Evolutionary conservation across 2,329 filamentous ascomycete genomes (phyloP).

Genomic region (Annulohypoxylon truncatum): DNA sequence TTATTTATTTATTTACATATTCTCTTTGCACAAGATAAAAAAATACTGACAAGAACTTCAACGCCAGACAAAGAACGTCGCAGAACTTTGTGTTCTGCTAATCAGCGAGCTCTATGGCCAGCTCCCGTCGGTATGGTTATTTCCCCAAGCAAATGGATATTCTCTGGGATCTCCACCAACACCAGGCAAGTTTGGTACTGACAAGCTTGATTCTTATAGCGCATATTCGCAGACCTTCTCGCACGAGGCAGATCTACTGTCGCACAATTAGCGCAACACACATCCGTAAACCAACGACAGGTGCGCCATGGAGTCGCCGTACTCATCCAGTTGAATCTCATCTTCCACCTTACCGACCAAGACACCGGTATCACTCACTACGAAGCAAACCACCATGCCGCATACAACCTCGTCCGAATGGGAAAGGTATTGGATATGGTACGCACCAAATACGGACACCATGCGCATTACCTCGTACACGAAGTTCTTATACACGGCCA

Average conservation of each 20-base stretch:
- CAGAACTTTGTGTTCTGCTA: slow-evolving; percentile 90
- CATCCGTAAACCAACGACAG: slow-evolving; percentile 78
- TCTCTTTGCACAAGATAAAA: background rate
- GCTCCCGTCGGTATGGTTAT: slow-evolving; percentile 81
- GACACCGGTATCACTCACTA: slow-evolving; percentile 77
- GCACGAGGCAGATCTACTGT: slow-evolving; percentile 82
- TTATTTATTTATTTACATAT: background rate
- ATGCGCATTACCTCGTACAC: slow-evolving; percentile 79
- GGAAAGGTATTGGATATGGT: slow-evolving; percentile 85
- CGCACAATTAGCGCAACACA: slow-evolving; percentile 75
- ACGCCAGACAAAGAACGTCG: slow-evolving; percentile 75
- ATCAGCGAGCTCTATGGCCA: slow-evolving; percentile 92
- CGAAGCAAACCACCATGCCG: slow-evolving; percentile 82
- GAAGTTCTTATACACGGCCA: slow-evolving; percentile 82
- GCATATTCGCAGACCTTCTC: slow-evolving; percentile 84
- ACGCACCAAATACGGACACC: slow-evolving; percentile 77
- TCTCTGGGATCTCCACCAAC: background rate
- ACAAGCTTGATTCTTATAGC: slow-evolving; percentile 62
- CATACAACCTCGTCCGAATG: slow-evolving; percentile 83
- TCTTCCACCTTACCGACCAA: slow-evolving; percentile 76
- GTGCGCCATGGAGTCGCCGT: slow-evolving; percentile 84
- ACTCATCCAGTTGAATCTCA: slow-evolving; percentile 87
- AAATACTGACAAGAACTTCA: slow-evolving; percentile 43
- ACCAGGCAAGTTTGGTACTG: slow-evolving; percentile 25
- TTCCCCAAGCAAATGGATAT: background rate